These are phyloP conservation scores for Infundibulicybe gibba DNA, from an alignment of 768 basidiomycete genomes.

Conservation along the genomic window DNA sequence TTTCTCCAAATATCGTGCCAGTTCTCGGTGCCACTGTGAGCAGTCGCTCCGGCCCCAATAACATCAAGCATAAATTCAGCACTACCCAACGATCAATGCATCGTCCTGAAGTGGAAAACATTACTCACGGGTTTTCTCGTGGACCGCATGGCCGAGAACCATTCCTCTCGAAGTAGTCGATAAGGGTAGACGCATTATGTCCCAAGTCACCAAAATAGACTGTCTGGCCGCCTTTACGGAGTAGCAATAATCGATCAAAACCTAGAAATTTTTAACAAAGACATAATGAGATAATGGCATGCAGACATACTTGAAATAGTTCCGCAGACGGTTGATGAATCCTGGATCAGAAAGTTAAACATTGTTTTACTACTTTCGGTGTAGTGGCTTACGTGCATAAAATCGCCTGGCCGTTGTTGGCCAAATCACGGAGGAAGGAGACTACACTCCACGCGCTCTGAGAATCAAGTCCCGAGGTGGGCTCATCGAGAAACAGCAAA, in stretches of 20 bases:
- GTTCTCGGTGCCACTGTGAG: conserved; percentile 42
- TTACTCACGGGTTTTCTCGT: conserved; percentile 68
- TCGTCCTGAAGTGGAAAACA: neutral
- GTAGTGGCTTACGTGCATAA: too few species aligned
- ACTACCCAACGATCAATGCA: conserved; percentile 22
- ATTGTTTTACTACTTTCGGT: too few species aligned
- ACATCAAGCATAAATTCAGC: conserved; percentile 67
- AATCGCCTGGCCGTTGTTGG: conserved; percentile 43
- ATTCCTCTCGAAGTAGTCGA: conserved; percentile 73
- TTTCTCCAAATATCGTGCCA: conserved; percentile 50
- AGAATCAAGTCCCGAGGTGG: conserved; percentile 84
- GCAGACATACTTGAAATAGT: too few species aligned
- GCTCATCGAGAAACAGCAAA: conserved; percentile 85
- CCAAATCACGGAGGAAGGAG: conserved; percentile 65
- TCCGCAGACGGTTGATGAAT: too few species aligned
- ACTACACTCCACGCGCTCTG: conserved; percentile 86
- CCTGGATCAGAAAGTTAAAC: neutral
- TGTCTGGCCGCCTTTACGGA: conserved; percentile 73
- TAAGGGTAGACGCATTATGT: conserved; percentile 41
- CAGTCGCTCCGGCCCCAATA: conserved; percentile 70
- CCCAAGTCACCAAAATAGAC: conserved; percentile 79
- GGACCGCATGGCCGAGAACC: conserved; percentile 61
- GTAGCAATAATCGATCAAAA: conserved; percentile 76
- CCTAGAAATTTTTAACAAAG: conserved; percentile 22
- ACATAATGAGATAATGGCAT: too few species aligned